phyloP scores from a whole-genome alignment of 495 filamentous ascomycete species.

The Neurospora sp. region DNA sequence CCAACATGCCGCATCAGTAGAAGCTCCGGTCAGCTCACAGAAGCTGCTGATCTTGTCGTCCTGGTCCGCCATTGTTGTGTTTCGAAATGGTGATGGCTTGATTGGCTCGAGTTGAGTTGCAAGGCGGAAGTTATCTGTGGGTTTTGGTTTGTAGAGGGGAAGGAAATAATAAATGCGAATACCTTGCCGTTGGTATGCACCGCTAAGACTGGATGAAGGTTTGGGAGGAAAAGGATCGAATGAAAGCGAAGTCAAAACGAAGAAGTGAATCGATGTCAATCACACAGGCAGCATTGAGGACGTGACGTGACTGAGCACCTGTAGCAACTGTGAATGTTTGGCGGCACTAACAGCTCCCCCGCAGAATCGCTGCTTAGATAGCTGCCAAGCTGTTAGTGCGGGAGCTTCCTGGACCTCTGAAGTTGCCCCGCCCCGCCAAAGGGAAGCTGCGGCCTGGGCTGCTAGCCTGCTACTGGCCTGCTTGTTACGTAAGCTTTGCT shows the following conservation, averaged over 20 bases:
- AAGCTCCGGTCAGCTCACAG: slow-evolving; percentile 57
- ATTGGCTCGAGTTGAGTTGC: neutral
- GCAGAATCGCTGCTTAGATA: neutral
- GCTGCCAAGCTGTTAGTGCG: neutral
- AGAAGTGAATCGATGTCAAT: neutral
- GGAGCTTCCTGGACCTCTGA: neutral
- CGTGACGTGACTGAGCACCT: neutral
- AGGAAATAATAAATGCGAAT: neutral
- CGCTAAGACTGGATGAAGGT: neutral
- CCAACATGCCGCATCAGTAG: slow-evolving; percentile 50
- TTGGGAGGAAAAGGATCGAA: neutral
- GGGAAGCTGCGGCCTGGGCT: neutral
- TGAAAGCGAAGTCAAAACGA: neutral
- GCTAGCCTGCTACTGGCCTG: neutral
- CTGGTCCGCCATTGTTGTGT: slow-evolving; percentile 41
- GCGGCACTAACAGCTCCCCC: neutral
- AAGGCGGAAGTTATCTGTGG: neutral
- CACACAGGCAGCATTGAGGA: neutral
- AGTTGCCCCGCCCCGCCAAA: neutral
- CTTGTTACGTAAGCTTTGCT: neutral
- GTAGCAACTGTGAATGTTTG: neutral
- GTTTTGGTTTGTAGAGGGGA: neutral
- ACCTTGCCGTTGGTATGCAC: neutral
- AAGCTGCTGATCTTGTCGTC: slow-evolving; percentile 67
- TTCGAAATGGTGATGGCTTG: neutral